A percentile compares a stretch with the other conserved stretches of the same genome.
phyloP scores from a whole-genome alignment of 2,329 filamentous ascomycete genomes.

The Exophiala oligosperma region DNA sequence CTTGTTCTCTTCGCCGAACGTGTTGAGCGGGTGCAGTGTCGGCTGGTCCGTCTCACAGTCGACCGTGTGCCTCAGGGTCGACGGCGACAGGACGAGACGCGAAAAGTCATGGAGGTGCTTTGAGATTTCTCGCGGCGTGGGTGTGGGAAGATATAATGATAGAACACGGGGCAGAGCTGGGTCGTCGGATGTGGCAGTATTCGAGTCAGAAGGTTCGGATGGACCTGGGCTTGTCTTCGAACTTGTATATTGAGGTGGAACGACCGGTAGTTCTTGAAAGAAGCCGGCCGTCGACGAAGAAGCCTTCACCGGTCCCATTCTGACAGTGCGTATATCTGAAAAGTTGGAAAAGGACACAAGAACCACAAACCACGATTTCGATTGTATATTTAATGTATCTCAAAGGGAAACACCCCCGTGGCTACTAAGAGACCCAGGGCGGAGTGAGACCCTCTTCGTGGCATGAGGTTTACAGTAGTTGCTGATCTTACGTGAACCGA shows the following conservation, averaged over 20 bases:
- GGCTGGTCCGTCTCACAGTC: constrained; percentile 25
- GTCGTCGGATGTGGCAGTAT: constrained; percentile 18
- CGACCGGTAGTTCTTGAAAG: constrained; percentile 21
- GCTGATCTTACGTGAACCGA: background rate
- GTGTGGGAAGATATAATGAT: constrained; percentile 20
- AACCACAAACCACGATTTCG: background rate
- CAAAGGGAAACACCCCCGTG: background rate
- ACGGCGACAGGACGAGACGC: constrained; percentile 18
- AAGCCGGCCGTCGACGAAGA: constrained; percentile 25
- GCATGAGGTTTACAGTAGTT: background rate
- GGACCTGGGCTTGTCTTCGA: background rate
- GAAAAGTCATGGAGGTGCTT: constrained; percentile 25
- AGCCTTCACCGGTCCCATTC: constrained; percentile 15
- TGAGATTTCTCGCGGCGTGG: constrained; percentile 10
- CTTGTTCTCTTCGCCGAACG: constrained; percentile 28
- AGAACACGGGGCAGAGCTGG: constrained; percentile 16
- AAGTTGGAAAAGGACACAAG: background rate
- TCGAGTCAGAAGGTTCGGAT: background rate
- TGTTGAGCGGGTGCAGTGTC: constrained; percentile 22
- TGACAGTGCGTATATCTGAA: background rate
- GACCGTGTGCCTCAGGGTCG: constrained; percentile 21
- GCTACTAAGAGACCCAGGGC: background rate
- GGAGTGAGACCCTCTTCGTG: background rate
- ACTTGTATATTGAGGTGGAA: constrained; percentile 21
- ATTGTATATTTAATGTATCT: background rate